Conservation (phyloP, 768 basidiomycete species). For the Pilatotrama ljubarskyi region DNA sequence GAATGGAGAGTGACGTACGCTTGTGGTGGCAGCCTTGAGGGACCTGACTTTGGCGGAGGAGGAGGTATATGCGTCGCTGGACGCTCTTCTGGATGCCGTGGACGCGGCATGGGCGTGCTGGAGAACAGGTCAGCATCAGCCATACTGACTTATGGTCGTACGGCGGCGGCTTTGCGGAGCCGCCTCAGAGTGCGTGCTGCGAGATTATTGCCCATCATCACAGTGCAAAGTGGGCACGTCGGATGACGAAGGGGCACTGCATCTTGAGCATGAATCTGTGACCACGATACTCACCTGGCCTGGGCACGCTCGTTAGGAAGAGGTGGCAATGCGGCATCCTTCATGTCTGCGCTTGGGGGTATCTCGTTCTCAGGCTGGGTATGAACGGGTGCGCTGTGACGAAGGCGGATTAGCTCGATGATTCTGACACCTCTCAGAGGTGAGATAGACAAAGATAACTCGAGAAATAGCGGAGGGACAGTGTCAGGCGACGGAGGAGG, state of each 20-base stretch:
- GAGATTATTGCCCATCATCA: background rate
- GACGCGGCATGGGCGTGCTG: background rate
- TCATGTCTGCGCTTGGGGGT: conserved; percentile 5
- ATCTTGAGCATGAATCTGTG: background rate
- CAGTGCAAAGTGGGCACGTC: background rate
- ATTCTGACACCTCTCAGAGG: background rate
- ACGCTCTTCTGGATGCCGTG: background rate
- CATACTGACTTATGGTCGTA: too few relatives aligned
- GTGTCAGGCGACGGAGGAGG: background rate
- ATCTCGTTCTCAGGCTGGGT: background rate
- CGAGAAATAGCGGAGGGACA: background rate
- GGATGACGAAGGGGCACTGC: background rate
- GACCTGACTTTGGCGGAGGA: background rate
- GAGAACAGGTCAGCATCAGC: background rate
- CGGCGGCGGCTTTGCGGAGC: too few relatives aligned
- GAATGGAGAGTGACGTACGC: conserved; percentile 9
- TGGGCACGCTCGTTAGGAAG: background rate
- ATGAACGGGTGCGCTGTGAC: background rate
- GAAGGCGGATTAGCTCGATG: background rate
- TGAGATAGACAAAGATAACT: background rate
- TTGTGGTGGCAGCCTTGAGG: background rate
- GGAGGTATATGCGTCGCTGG: background rate
- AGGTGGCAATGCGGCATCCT: conserved; percentile 9
- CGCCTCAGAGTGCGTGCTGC: too few relatives aligned
- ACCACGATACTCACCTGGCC: background rate